These are phyloP conservation scores for Eucalyptus pauciflora DNA, from an alignment of 345 rosid species.

Conservation along the genomic window DNA sequence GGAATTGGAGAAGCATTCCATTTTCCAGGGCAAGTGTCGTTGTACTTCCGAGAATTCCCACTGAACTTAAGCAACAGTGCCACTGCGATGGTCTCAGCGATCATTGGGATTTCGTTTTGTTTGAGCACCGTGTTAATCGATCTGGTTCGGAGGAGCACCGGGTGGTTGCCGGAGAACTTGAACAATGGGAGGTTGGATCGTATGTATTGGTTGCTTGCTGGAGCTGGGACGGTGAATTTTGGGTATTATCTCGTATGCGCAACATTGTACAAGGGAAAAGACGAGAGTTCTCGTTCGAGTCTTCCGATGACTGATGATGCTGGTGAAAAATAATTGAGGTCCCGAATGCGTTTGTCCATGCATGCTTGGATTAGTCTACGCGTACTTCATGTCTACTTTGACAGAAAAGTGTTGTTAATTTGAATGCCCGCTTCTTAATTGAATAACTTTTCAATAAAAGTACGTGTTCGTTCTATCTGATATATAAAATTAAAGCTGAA, in stretches of 20 bases:
- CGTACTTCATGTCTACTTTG: not conserved
- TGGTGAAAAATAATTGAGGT: not conserved
- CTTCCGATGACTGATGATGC: not conserved
- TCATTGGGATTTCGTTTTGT: slow-evolving; percentile 2
- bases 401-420: not conserved
- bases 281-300: not conserved
- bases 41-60: slow-evolving; percentile 10
- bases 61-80: not conserved
- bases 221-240: slow-evolving; percentile 17
- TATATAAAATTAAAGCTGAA: not conserved
- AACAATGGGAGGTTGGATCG: slow-evolving; percentile 40
- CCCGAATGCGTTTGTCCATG: not conserved
- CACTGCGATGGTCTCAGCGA: slow-evolving; percentile 1
- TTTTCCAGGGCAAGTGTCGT: slow-evolving; percentile 1
- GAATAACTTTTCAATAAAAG: not conserved
- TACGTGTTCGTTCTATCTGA: not conserved
- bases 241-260: slow-evolving; percentile 30
- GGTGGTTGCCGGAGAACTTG: slow-evolving; percentile 35
- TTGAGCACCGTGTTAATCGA: not conserved
- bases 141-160: slow-evolving; percentile 2
- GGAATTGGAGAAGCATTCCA: slow-evolving; percentile 29
- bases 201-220: slow-evolving; percentile 32
- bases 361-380: not conserved
- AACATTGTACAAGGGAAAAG: not conserved
- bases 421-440: not conserved